Evolutionary conservation across 306 rosid genomes (phyloP), one percentile per base, ranked within the genome.

Genomic region (Bauhinia variegata): DNA sequence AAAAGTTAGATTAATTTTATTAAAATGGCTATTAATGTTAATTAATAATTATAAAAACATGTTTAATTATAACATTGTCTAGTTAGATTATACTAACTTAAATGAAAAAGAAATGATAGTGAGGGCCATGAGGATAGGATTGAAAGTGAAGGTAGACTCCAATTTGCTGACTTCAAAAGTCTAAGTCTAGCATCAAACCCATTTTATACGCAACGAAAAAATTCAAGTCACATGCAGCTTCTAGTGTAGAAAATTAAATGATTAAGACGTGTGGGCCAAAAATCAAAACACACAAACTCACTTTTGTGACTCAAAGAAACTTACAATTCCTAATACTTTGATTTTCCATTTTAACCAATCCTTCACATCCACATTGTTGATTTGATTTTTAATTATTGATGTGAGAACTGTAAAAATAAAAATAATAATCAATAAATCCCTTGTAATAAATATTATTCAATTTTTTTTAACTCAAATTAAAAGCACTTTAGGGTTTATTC

Each of bases 51-150:
- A 2, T 54, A 10, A 19, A 28, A 60, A 18, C 12, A 10, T 41
- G 12, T 10, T 3, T 1, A 8, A 4, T 2, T 16, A 2, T 49
- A 8, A 50, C 9, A 1, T 36, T 41, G 30, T 49, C 5, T 54
- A 32, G 28, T 34, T 30, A 7, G 2, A 16, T 23, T 23, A 23
- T 23, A 43, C 5, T 8, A 44, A 34, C n/a, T n/a, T n/a, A n/a
- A n/a, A 11, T 9, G 17, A 34, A 47, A 65, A 68, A 28, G 4
- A 52, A 67, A 67, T 75, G 15, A 70, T 42, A 60, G 53, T 33
- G 53, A 46, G 18, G 63, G 42, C n/a, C 82, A 60, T 65, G 74
- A 65, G 82, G 70, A 59, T 16, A 71, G 28, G 33, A 59, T 51
- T 60, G 49, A 7, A 44, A 52, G 15, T 16, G 70, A 71, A 65